Evolutionary conservation across 345 rosid genomes (phyloP), one percentile per base, ranked within the genome.

Genomic region (Clarkia xantiana): DNA sequence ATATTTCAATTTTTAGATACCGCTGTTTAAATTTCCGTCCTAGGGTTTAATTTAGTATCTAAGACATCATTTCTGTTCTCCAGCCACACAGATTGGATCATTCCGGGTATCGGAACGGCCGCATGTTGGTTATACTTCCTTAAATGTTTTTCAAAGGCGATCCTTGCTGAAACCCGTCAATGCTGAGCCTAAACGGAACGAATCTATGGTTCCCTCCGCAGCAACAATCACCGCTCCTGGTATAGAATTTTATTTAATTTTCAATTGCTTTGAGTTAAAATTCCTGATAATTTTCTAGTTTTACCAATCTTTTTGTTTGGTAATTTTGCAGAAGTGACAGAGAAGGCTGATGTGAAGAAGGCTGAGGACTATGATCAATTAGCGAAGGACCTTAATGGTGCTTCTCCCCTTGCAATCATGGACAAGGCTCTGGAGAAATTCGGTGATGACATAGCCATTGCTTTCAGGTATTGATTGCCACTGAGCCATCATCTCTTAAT

Each of bases 391-490:
- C 87, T 85, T 19, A 64, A 52, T 23, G 63, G 63, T 40, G 89
- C 90, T 55, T 89, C 97, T 49, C 94, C 97, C 20, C 82, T 85
- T 53, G 90, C 80, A 53, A 73, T 85, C 51, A 76, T 85, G 78
- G 95, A 89, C 10, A 85, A 71, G 58, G 97, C 95, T 15, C 75
- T 89, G 2, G 83, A 78, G 68, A 73, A 61, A 61, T 89, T 89
- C 40, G 94, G 97, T 18, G 47, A 69, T 40, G 81, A 82, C 18
- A 89, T 85, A 39, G 97, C 95, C 5, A 80, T 89, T 42, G 97
- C 97, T 40, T 89, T 89, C 73, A 84, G 94, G 97, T 85, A 61
- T 14, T 9, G 10, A n/a, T n/a, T n/a, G n/a, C n/a, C 29, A 4
- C 10, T 40, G 34, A 5, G 13, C 20, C n/a, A 40, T 40, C 51